Base-by-base conservation (phyloP, 2,329 filamentous ascomycete species). In the Ciborinia camelliae region DNA sequence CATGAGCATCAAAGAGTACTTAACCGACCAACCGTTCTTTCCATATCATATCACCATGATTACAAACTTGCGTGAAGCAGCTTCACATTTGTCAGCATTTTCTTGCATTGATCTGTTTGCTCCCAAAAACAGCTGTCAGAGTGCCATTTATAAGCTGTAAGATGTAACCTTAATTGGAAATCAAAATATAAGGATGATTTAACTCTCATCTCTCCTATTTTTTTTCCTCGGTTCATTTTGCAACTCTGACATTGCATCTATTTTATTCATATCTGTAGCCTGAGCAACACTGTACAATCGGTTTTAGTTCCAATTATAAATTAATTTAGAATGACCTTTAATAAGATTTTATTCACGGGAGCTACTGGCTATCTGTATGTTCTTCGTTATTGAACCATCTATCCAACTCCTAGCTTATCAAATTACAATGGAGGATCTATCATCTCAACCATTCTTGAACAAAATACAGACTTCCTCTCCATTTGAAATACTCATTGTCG, bases 281-380 rank as follows among this genome's bases (percentile, higher is more conserved):
- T n/a, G 2, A 7, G n/a, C 20, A n/a, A 0, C 1, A 45, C 10
- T 20, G 23, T 10, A 8, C n/a, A n/a, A n/a, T 3, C 7, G 1
- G 3, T n/a, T 45, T 45, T 23, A 9, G 2, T n/a, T 45, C 8
- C 0, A 10, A 45, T 20, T 23, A 23, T 45, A 6, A 20, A 45
- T 45, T 7, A 8, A 45, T n/a, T 45, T 45, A 0, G 10, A 48
- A 65, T 64, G 65, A n/a, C 43, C 37, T 35, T 65, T 10, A 43
- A 30, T 15, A 68, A 68, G 23, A 65, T 68, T 68, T 53, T 69
- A 28, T 18, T 68, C 28, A 68, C 66, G 4, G 67, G 68, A n/a
- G 66, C 61, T 15, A 69, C 66, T 26, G 67, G 67, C 4, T 70
- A 68, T 39, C 63, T 70, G 65, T 68, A 64, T n/a, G n/a, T n/a